Percentiles rank a stretch among this genome's conserved stretches.
phyloP scores from a whole-genome alignment of 768 basidiomycete genomes.

The Termitomyces sp. region DNA sequence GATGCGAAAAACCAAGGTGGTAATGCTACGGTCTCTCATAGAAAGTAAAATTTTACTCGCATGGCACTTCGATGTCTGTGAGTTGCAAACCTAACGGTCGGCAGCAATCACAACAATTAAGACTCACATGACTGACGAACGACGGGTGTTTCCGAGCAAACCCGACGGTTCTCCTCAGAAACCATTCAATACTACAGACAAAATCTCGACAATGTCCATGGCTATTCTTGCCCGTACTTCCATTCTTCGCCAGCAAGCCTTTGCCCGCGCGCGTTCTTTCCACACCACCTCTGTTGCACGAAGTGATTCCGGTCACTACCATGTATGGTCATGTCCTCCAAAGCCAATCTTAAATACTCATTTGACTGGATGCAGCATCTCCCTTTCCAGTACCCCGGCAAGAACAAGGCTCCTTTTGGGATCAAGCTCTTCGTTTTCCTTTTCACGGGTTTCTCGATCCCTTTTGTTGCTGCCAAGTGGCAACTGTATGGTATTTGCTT shows the following conservation, averaged over 20 bases:
- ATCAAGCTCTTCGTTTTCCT: slow-evolving; percentile 45
- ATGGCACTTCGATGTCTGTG: too few species aligned
- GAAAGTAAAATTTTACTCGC: too few species aligned
- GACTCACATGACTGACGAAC: slow-evolving; percentile 1
- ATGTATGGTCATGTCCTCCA: slow-evolving; percentile 32
- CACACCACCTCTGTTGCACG: slow-evolving; percentile 37
- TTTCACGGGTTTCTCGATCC: slow-evolving; percentile 54
- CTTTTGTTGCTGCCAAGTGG: slow-evolving; percentile 53
- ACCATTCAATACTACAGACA: neutral
- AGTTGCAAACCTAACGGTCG: too few species aligned
- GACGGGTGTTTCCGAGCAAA: slow-evolving; percentile 10
- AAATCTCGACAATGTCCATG: slow-evolving; percentile 25
- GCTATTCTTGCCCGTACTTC: slow-evolving; percentile 37
- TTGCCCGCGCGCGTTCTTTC: slow-evolving; percentile 28
- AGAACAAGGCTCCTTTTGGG: slow-evolving; percentile 45
- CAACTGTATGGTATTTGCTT: slow-evolving; percentile 52
- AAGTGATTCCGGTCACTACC: slow-evolving; percentile 49
- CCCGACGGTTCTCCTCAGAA: neutral
- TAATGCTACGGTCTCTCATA: too few species aligned
- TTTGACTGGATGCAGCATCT: slow-evolving; percentile 35
- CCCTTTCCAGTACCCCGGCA: slow-evolving; percentile 48
- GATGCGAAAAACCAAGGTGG: too few species aligned
- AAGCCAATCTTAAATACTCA: slow-evolving; percentile 6
- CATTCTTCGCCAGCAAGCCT: slow-evolving; percentile 31
- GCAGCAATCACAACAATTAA: too few species aligned